Base-by-base conservation (phyloP, 2,329 filamentous ascomycete genomes). In the Ophiostoma australiae region DNA sequence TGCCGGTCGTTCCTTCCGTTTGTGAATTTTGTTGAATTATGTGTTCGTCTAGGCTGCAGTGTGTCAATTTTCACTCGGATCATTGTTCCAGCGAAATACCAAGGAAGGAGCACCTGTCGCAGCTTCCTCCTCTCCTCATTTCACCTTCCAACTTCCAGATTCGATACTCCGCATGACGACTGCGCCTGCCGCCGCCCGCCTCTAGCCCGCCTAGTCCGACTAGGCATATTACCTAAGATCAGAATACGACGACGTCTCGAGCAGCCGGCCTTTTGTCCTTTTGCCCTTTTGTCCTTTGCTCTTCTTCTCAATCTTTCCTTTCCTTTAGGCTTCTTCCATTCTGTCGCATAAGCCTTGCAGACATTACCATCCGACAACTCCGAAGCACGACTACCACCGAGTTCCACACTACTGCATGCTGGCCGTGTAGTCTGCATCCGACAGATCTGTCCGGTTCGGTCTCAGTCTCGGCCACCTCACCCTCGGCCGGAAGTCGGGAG, bases 121-220 rank as follows among this genome's bases (percentile, higher is more conserved):
- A 58, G 52, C 52, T 58, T 58, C 52, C 52, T 58, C 52, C 23
- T 58, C 52, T 58, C 52, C 23, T 58, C 23, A 58, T 23, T 37
- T 65, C 13, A 5, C 31, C 10, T 58, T 31, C 27, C 27, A 58
- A 10, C 23, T 27, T n/a, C 52, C 52, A 31, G 3, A 15, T 3
- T 31, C 61, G 8, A 5, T 37, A 31, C 61, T 35, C 61, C 61
- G 31, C 58, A 63, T 35, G 58, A 63, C 58, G 58, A 63, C 58
- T 35, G 58, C 58, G 58, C 61, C 61, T 65, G 61, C 61, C 61
- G 61, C 31, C 61, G 31, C 61, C 61, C 61, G 61, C 61, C 58
- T 35, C 33, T 35, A 65, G 61, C 33, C 58, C 33, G 61, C 31
- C 61, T 58, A 58, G 52, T 58, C 52, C 61, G 31, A 65, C 61